Evolutionary conservation across 768 basidiomycete genomes (phyloP).

Genomic region (Russula foetens): DNA sequence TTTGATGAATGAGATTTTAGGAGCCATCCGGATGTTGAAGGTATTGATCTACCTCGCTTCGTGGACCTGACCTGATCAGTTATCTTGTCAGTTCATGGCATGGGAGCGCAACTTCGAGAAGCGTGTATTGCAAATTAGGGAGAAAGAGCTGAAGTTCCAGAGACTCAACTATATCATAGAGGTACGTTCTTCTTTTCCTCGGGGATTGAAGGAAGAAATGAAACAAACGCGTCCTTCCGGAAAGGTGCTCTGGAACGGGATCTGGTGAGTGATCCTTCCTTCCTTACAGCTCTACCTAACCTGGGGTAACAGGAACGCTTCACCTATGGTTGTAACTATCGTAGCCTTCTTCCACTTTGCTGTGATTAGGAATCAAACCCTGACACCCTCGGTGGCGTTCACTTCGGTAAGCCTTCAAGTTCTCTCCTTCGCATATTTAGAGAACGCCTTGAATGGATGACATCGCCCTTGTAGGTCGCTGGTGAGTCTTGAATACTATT

Average conservation of each 20-base stretch:
- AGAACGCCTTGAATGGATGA: not conserved
- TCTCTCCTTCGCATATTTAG: not conserved
- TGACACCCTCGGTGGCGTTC: conserved; percentile 85
- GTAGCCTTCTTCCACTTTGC: conserved; percentile 56
- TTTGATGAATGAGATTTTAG: conserved; percentile 90
- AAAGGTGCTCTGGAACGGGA: conserved; percentile 39
- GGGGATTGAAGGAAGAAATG: not conserved
- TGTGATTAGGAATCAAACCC: conserved; percentile 52
- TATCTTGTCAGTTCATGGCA: conserved; percentile 72
- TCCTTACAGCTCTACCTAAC: not conserved
- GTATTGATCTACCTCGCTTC: conserved; percentile 19
- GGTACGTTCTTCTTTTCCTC: conserved; percentile 27
- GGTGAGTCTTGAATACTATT: conserved; percentile 25
- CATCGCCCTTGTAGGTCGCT: conserved; percentile 31
- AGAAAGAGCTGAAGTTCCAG: conserved; percentile 78
- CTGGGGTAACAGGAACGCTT: conserved; percentile 28
- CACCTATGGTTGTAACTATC: conserved; percentile 44
- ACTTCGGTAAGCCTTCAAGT: conserved; percentile 38
- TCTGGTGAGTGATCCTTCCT: conserved; percentile 36
- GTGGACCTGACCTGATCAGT: not conserved
- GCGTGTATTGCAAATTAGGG: conserved; percentile 61
- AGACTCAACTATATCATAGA: conserved; percentile 84
- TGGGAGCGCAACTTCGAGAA: conserved; percentile 88
- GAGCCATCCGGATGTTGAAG: conserved; percentile 88
- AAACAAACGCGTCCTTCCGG: not conserved